These are phyloP conservation scores for Hypoxylon subgilvum DNA, from an alignment of 495 filamentous ascomycete genomes.

Conservation along the genomic window DNA sequence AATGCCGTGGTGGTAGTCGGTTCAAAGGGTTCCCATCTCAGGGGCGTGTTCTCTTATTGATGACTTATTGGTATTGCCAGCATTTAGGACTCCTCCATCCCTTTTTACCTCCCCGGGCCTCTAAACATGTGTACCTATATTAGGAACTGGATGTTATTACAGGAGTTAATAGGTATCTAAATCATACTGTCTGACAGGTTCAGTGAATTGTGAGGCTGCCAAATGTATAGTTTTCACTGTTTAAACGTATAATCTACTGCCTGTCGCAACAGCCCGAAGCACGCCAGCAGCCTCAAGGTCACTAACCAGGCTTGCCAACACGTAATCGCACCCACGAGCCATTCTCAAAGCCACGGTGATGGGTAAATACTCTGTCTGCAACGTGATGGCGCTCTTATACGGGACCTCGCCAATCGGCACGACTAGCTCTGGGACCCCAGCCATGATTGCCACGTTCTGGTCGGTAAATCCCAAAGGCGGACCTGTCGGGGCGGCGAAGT, in stretches of 20 bases:
- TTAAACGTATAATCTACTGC: not conserved
- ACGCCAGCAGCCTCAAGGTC: not conserved
- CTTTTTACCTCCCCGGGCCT: too few species aligned
- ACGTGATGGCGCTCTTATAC: not conserved
- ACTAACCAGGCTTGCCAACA: not conserved
- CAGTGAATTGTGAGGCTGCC: not conserved
- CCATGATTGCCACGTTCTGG: not conserved
- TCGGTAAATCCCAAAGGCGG: not conserved
- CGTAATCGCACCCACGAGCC: not conserved
- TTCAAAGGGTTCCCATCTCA: too few species aligned
- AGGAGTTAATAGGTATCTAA: not conserved
- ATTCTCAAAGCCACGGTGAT: not conserved
- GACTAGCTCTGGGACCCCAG: not conserved
- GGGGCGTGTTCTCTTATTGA: too few species aligned
- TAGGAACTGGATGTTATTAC: too few species aligned
- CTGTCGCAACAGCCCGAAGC: not conserved
- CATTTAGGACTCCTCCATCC: too few species aligned
- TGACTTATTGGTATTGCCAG: too few species aligned
- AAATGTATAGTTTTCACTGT: not conserved
- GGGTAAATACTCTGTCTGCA: not conserved
- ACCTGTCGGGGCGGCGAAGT: not conserved
- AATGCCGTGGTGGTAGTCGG: too few species aligned
- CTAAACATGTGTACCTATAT: too few species aligned
- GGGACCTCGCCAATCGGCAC: not conserved
- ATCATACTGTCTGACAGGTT: not conserved